phyloP scores from a whole-genome alignment of 106 monocot species.

The Dendrobium catenatum region DNA sequence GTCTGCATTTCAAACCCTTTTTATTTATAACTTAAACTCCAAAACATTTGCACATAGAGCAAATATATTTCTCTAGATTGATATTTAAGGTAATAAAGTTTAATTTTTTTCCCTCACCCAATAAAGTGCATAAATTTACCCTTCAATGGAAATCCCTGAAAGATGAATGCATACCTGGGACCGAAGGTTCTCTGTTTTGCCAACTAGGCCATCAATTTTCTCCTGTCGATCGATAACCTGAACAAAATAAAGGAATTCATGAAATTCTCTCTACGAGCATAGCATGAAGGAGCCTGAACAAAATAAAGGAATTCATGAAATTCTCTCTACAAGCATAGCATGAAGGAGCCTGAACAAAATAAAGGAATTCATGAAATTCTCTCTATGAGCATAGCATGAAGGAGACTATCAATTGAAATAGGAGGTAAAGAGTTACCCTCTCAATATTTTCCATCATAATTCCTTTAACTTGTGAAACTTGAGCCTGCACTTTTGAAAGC shows the following conservation, averaged over 20 bases:
- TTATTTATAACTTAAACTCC: no score
- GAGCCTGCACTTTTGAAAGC: conserved; percentile 74
- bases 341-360: conserved; percentile 18
- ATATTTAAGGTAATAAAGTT: no score
- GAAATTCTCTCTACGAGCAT: background rate
- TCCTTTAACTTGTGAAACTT: conserved; percentile 83
- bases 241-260: background rate
- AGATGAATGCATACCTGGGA: conserved; percentile 38
- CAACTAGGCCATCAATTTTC: conserved; percentile 71
- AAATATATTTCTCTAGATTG: no score
- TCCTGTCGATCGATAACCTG: conserved; percentile 81
- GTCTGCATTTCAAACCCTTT: no score
- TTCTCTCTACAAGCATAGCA: background rate
- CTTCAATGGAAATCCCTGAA: background rate
- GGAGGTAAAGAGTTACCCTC: conserved; percentile 27
- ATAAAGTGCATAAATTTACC: no score
- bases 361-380: background rate
- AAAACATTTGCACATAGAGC: no score
- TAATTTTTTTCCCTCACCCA: no score
- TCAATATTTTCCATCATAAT: conserved; percentile 89
- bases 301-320: background rate
- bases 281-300: conserved; percentile 19
- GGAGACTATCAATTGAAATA: background rate
- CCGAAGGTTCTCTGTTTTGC: conserved; percentile 74
- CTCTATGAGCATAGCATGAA: background rate